Evolutionary conservation across 352 stramenopile species (phyloP), one percentile per base, ranked within the genome.

Genomic region (Globisporangium camurandrum): DNA sequence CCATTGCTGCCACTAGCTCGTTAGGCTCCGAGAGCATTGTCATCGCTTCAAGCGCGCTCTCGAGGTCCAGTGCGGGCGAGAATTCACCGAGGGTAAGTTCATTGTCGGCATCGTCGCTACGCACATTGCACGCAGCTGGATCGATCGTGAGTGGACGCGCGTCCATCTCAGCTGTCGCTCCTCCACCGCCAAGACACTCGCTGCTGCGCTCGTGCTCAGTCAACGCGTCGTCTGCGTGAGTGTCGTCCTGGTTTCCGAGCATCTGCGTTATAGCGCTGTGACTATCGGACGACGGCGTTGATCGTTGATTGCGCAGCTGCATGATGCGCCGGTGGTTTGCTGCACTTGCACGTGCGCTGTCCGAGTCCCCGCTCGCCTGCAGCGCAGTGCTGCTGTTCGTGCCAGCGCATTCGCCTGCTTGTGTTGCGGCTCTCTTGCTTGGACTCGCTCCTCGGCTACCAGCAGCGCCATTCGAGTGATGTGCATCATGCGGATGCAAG

Each of bases 271-370:
- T 20, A 6, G 6, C 22, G 2, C n/a, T 28, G 7, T 33, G 24
- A n/a, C 38, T 20, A 10, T 36, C 41, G 19, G 43, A 47, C 5
- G 41, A 31, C 38, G 43, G 40, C 3, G 53, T 33, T 0, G 57
- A 44, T 1, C 63, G 68, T 39, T 76, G 54, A 37, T 76, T 70
- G 1, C 75, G 70, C 14, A 87, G 59, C 46, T 80, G 50, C 57
- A 81, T 66, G 27, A 87, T 79, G 0, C 75, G 72, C 7, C 71
- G 64, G 30, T 87, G 72, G 46, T 80, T 85, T 3, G 73, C 60
- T 30, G 73, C 74, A 38, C 56, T 79, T 23, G 58, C 52, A 8
- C 57, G 56, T 19, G 36, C 22, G 4, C 9, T 4, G 36, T 41
- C 36, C 6, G n/a, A 17, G 36, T 41, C 36, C 6, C n/a, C n/a